Conservation (phyloP, 1,284 basidiomycete genomes). For the Puccinia brachypodii region DNA sequence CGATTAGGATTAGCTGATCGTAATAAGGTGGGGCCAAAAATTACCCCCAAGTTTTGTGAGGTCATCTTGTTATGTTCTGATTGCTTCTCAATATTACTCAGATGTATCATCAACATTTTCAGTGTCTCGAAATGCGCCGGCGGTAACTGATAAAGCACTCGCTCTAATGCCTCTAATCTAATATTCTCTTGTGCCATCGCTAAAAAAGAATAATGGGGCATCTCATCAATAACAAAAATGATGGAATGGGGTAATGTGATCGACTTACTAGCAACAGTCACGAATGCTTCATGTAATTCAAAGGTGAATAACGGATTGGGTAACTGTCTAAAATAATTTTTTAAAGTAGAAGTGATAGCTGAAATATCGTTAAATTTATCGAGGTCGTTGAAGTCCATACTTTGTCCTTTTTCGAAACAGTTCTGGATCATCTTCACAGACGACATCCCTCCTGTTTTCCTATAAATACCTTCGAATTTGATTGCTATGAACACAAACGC, state of each 20-base stretch:
- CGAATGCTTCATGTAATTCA: slow-evolving; percentile 83
- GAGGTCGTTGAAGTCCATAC: slow-evolving; percentile 82
- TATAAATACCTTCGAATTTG: slow-evolving; percentile 92
- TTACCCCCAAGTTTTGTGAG: slow-evolving; percentile 94
- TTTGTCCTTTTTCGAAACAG: slow-evolving; percentile 80
- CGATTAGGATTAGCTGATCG: slow-evolving; percentile 21
- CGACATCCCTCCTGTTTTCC: slow-evolving; percentile 89
- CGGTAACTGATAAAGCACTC: slow-evolving; percentile 76
- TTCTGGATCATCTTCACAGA: slow-evolving; percentile 91
- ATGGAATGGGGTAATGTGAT: too few species aligned
- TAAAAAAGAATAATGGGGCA: slow-evolving; percentile 60
- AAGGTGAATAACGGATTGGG: slow-evolving; percentile 88
- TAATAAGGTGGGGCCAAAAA: slow-evolving; percentile 73
- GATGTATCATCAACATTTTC: slow-evolving; percentile 77
- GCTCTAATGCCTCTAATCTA: slow-evolving; percentile 67
- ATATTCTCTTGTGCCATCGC: slow-evolving; percentile 63
- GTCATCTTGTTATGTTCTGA: slow-evolving; percentile 83
- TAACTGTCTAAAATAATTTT: slow-evolving; percentile 90
- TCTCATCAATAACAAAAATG: slow-evolving; percentile 22
- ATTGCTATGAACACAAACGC: slow-evolving; percentile 62
- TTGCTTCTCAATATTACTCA: slow-evolving; percentile 61
- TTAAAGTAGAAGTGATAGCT: slow-evolving; percentile 92
- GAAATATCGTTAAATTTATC: slow-evolving; percentile 96
- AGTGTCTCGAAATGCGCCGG: slow-evolving; percentile 83
- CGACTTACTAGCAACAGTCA: slow-evolving; percentile 34